Evolutionary conservation across 768 basidiomycete genomes (phyloP), one percentile per base, ranked within the genome.

Genomic region (Ramaria sp.): DNA sequence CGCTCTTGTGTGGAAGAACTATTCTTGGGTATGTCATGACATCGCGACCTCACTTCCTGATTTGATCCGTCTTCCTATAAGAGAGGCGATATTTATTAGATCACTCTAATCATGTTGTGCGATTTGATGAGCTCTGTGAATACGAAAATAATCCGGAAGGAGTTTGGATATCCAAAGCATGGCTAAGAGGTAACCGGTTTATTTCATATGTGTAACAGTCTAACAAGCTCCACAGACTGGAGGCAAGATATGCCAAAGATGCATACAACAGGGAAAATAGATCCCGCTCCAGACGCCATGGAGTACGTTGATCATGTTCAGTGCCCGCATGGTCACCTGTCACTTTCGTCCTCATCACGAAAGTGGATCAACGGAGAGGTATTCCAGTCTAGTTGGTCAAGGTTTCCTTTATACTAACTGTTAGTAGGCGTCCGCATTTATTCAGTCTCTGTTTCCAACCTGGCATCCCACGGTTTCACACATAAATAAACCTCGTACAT

Each of bases 81-180:
- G 88, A 88, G 63, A 78, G 75, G 58, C 64, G 83, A 16, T 91
- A 91, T 65, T 76, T 78, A 58, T 70, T 77, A 16, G 74, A 83
- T 58, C 88, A 91, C 64, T 81, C 83, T 24, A 73, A 69, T 42
- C 64, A 75, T n/a, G 79, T 86, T 0, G 65, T 70, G 25, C 65
- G 71, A 52, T 84, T 88, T 55, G 81, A 88, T 45, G 71, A 74
- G 3, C 63, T 79, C 5, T 71, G 71, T 37, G 69, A 73, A 25
- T 66, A 72, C 9, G 67, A 68, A 3, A 68, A 69, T 12, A 76
- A 77, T 53, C 64, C 66, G 15, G 58, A 59, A 15, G 77, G 77
- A 6, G 82, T 74, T 63, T 88, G 83, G 82, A 78, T 91, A 61
- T 91, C 89, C 0, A 88, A 83, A 63, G 65, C 68, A 5, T 92